These are phyloP conservation scores for Sclerotinia glacialis DNA, from an alignment of 2,329 filamentous ascomycete species.

Conservation along the genomic window DNA sequence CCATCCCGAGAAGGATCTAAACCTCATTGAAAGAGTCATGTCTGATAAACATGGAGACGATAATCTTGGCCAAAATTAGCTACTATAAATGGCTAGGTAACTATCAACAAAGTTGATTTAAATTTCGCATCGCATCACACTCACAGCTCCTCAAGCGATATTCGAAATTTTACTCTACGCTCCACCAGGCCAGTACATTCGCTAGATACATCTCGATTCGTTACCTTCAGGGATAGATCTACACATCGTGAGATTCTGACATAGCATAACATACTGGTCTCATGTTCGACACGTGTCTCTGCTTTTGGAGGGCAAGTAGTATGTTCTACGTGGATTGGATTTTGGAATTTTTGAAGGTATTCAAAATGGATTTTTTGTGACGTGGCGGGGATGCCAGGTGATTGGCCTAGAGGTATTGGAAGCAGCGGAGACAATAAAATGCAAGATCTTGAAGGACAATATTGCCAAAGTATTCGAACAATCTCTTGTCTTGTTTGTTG, in stretches of 20 bases:
- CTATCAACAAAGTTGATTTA: neutral
- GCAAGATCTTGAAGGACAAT: neutral
- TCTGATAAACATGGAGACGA: neutral
- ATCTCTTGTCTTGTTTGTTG: no score
- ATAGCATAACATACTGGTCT: neutral
- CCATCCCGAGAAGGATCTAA: neutral
- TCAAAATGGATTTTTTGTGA: slow-evolving; percentile 7
- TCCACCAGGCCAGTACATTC: neutral
- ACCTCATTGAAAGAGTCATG: neutral
- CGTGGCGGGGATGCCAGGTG: slow-evolving; percentile 2
- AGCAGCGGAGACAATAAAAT: neutral
- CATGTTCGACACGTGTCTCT: slow-evolving; percentile 12
- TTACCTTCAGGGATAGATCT: neutral
- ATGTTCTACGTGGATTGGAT: neutral
- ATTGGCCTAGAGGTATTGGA: neutral
- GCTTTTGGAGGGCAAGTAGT: neutral
- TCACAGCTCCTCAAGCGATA: neutral
- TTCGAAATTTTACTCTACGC: neutral
- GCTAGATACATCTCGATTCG: neutral
- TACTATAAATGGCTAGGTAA: neutral
- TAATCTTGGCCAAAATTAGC: neutral
- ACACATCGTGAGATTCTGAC: neutral
- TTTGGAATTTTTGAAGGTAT: neutral
- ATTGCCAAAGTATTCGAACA: neutral
- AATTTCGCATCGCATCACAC: neutral